Base-by-base conservation (phyloP, 345 rosid species). In the Syzygium aromaticum region DNA sequence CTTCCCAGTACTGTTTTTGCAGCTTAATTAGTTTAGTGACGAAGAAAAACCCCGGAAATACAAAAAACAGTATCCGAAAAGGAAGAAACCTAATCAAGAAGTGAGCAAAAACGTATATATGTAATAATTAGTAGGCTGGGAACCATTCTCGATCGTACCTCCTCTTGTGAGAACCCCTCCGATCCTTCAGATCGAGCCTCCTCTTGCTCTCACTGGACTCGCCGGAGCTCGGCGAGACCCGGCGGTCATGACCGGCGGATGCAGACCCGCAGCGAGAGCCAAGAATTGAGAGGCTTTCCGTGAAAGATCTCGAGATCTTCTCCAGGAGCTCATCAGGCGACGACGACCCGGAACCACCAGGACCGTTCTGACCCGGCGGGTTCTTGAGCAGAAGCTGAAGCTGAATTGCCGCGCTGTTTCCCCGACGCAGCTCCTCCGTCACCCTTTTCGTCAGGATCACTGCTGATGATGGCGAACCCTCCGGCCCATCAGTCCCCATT, bases 141-240 rank as follows among this genome's bases (percentile, higher is more conserved):
- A 38, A 73, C 6, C 52, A 22, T 28, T 25, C 54, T 12, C 38
- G 27, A 83, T 54, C 92, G 89, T 92, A 96, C 99, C 93, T 94
- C 92, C 99, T 94, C 91, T 95, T 96, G 93, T 97, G 93, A 89
- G 93, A 92, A 6, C 98, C 99, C 85, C 98, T 93, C 89, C 80
- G 93, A 33, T 90, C 94, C 89, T 90, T 92, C 57, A 88, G 53
- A 59, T 25, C 22, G 52, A 86, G 54, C 52, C 88, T 93, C 91
- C 93, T 96, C 89, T 86, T 91, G 88, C 94, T 92, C 88, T 92
- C 91, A 11, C 95, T 93, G 86, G 94, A 95, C 85, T 93, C 95
- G 33, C 92, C 94, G 86, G 88, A 89, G 87, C 92, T 91, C 87
- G 86, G 90, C n/a, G 53, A 6, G 88, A n/a, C 82, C 80, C 5